phyloP scores from a whole-genome alignment of 2,329 filamentous ascomycete species.

The Nemania bipapillata region DNA sequence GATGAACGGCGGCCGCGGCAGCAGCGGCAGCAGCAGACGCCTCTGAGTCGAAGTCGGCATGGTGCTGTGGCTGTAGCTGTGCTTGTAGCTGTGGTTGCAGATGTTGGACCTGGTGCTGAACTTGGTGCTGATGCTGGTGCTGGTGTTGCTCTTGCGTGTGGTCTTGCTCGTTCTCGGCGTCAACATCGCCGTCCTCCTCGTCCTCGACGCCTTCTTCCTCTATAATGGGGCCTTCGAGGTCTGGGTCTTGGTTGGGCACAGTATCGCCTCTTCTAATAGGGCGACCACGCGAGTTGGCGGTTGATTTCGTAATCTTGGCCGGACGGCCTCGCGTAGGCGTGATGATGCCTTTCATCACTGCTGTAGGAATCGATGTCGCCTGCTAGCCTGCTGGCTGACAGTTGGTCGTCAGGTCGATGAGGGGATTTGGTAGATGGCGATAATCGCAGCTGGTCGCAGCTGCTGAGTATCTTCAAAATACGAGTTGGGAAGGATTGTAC shows the following conservation, averaged over 20 bases:
- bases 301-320: conserved; percentile 59
- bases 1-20: conserved; percentile 50
- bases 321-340: conserved; percentile 55
- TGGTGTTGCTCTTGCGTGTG: conserved; percentile 42
- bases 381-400: conserved; percentile 51
- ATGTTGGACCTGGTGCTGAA: conserved; percentile 37
- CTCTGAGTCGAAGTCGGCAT: conserved; percentile 45
- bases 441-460: conserved; percentile 50
- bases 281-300: conserved; percentile 46
- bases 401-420: conserved; percentile 49
- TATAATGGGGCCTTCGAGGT: conserved; percentile 46
- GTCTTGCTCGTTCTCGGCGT: conserved; percentile 42
- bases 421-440: conserved; percentile 38
- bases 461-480: conserved; percentile 35
- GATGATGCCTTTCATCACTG: conserved; percentile 53
- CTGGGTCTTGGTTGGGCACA: conserved; percentile 52
- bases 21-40: conserved; percentile 50
- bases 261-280: conserved; percentile 48
- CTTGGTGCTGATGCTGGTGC: conserved; percentile 37
- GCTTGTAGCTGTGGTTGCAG: conserved; percentile 41
- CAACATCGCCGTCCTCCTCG: conserved; percentile 36
- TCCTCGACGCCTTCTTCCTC: conserved; percentile 43
- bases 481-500: conserved; percentile 4
- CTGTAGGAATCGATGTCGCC: conserved; percentile 37
- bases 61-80: conserved; percentile 41